Evolutionary conservation across 1,139 yeast species (phyloP).

Genomic region (Saccharomyces uvarum): DNA sequence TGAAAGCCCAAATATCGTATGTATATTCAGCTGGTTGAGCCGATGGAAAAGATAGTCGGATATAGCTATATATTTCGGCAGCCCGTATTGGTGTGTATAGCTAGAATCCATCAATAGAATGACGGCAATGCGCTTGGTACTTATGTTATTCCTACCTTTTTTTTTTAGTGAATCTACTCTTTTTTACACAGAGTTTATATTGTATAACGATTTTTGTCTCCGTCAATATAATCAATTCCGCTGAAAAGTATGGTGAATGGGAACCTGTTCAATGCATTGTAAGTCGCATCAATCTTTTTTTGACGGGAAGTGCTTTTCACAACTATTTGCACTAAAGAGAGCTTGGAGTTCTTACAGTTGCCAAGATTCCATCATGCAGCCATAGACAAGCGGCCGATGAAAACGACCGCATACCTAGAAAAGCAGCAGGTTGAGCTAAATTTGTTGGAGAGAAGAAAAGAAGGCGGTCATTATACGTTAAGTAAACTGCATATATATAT

Average conservation of each 20-base stretch:
- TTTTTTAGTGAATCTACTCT: background rate
- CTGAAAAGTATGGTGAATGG: background rate
- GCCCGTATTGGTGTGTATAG: constrained; percentile 12
- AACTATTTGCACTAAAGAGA: background rate
- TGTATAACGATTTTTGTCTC: background rate
- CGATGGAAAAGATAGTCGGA: constrained; percentile 53
- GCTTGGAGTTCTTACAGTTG: background rate
- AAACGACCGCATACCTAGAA: background rate
- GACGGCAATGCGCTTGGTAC: background rate
- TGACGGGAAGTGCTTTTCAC: background rate
- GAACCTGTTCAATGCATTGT: background rate
- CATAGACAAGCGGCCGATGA: background rate
- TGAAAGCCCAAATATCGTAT: constrained; percentile 57
- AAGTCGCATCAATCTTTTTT: background rate
- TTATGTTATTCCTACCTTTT: background rate
- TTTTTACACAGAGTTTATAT: background rate
- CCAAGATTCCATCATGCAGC: background rate
- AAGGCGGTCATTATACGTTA: background rate
- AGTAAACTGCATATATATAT: background rate
- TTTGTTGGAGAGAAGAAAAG: background rate
- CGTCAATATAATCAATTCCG: background rate
- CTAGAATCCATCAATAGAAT: constrained; percentile 6
- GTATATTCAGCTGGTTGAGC: constrained; percentile 44
- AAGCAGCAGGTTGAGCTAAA: background rate
- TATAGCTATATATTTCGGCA: constrained; percentile 33